phyloP scores from a whole-genome alignment of 2,329 filamentous ascomycete genomes.

The Zopfia rhizophila region DNA sequence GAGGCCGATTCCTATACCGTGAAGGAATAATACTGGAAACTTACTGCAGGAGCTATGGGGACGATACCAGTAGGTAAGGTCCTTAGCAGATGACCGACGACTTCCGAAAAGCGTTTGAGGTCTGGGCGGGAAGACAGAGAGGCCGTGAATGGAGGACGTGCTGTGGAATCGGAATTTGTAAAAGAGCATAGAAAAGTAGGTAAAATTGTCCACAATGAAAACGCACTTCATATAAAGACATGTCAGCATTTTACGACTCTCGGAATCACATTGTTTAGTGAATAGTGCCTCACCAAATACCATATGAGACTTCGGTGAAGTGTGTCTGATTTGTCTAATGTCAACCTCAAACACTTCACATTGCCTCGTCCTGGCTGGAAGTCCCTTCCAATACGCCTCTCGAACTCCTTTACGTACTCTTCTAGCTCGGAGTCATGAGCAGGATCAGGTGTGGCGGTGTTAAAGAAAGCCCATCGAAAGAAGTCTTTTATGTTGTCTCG shows the following conservation, averaged over 20 bases:
- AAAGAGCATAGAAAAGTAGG: constrained; percentile 51
- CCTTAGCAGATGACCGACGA: constrained; percentile 58
- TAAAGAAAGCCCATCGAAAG: constrained; percentile 72
- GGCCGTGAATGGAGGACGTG: constrained; percentile 51
- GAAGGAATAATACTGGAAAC: constrained; percentile 71
- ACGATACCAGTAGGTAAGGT: constrained; percentile 70
- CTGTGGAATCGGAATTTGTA: constrained; percentile 63
- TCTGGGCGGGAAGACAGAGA: constrained; percentile 66
- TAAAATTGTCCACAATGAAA: constrained; percentile 59
- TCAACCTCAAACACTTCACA: constrained; percentile 66
- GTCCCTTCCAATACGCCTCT: constrained; percentile 59
- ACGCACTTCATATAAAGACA: constrained; percentile 46
- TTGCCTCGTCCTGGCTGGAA: constrained; percentile 64
- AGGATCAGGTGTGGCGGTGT: constrained; percentile 54
- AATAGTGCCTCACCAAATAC: constrained; percentile 62
- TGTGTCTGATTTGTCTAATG: constrained; percentile 67
- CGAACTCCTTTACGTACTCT: constrained; percentile 61
- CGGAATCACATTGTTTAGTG: not conserved
- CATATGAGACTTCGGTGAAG: constrained; percentile 68
- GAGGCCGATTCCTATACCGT: constrained; percentile 74
- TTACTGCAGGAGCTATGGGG: constrained; percentile 66
- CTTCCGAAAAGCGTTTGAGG: constrained; percentile 59
- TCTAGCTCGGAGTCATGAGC: constrained; percentile 60
- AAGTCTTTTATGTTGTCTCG: constrained; percentile 72
- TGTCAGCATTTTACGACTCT: constrained; percentile 13